phyloP scores from a whole-genome alignment of 202 grass and related monocot species.

The Zoysia matrella region DNA sequence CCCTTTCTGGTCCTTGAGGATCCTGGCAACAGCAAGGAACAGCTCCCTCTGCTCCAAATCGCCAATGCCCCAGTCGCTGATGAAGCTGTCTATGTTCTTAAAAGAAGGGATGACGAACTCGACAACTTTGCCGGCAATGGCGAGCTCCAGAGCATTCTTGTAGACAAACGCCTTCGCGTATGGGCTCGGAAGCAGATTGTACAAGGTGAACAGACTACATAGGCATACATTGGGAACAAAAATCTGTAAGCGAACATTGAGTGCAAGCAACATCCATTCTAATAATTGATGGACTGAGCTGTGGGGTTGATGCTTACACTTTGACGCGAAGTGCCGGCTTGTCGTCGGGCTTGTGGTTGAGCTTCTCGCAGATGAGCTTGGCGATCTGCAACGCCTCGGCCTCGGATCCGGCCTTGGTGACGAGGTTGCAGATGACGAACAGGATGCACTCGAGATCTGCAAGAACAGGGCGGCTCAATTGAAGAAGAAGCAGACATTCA shows the following conservation, averaged over 20 bases:
- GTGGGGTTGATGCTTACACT: constrained; percentile 50
- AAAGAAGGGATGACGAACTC: constrained; percentile 80
- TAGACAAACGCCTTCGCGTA: constrained; percentile 77
- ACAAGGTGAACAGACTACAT: constrained; percentile 75
- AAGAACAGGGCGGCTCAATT: not conserved
- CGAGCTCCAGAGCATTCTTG: constrained; percentile 76
- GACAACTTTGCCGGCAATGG: constrained; percentile 54
- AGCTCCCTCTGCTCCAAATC: constrained; percentile 78
- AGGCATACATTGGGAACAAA: not conserved
- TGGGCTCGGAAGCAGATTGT: constrained; percentile 73
- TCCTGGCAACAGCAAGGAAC: constrained; percentile 59
- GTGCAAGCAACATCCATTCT: not conserved
- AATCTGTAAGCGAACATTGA: not conserved
- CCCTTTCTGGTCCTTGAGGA: constrained; percentile 82
- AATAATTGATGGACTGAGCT: not conserved
- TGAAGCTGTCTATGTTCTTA: constrained; percentile 76
- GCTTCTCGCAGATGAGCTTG: constrained; percentile 71
- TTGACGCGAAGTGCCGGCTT: constrained; percentile 79
- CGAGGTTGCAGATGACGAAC: constrained; percentile 79
- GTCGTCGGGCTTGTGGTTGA: constrained; percentile 67
- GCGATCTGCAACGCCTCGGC: constrained; percentile 84
- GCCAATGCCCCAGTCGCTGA: constrained; percentile 75
- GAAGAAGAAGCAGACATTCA: not conserved
- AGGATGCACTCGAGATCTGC: constrained; percentile 90
- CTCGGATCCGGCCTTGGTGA: constrained; percentile 70